A percentile compares a stretch with the other conserved stretches of the same genome.
Evolutionary conservation across 1,139 yeast species (phyloP).

Genomic region (Torulaspora pretoriensis): DNA sequence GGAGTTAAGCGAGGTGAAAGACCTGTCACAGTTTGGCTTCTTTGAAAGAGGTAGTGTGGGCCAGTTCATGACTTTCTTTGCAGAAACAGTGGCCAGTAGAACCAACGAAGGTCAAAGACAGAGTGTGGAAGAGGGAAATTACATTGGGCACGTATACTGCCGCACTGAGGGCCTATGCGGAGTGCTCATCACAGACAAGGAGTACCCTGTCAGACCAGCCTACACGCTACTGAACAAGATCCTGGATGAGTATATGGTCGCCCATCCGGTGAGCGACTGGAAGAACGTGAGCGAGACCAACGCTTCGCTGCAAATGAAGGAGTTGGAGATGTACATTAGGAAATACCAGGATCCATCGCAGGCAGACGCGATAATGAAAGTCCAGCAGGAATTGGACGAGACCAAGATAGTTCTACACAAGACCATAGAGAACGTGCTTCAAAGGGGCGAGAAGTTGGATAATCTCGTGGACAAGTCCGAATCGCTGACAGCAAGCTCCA

Average conservation of each 20-base stretch:
- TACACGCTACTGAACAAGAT: slow-evolving; percentile 87
- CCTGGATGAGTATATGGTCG: slow-evolving; percentile 81
- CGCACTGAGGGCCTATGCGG: slow-evolving; percentile 92
- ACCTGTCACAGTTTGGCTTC: slow-evolving; percentile 79
- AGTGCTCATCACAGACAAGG: slow-evolving; percentile 87
- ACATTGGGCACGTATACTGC: slow-evolving; percentile 88
- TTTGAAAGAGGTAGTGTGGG: slow-evolving; percentile 73
- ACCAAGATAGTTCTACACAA: slow-evolving; percentile 94
- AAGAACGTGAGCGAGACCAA: slow-evolving; percentile 48
- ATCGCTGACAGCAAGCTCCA: slow-evolving; percentile 80
- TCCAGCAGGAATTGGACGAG: slow-evolving; percentile 95
- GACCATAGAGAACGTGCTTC: slow-evolving; percentile 89
- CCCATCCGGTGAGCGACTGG: slow-evolving; percentile 79
- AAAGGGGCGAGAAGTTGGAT: slow-evolving; percentile 94
- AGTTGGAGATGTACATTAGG: slow-evolving; percentile 63
- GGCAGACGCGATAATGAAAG: slow-evolving; percentile 95
- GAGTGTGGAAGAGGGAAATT: slow-evolving; percentile 84
- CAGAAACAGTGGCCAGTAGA: slow-evolving; percentile 85
- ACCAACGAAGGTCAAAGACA: slow-evolving; percentile 90
- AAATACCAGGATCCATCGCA: slow-evolving; percentile 96
- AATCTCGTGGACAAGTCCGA: slow-evolving; percentile 92
- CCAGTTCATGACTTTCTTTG: slow-evolving; percentile 92
- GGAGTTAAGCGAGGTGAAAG: slow-evolving; percentile 77
- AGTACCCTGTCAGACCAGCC: slow-evolving; percentile 97
- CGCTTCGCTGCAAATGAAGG: slow-evolving; percentile 51